Percentiles rank a stretch among this genome's conserved stretches.
phyloP scores from a whole-genome alignment of 2,329 filamentous ascomycete genomes.

The Colletotrichum sp. region DNA sequence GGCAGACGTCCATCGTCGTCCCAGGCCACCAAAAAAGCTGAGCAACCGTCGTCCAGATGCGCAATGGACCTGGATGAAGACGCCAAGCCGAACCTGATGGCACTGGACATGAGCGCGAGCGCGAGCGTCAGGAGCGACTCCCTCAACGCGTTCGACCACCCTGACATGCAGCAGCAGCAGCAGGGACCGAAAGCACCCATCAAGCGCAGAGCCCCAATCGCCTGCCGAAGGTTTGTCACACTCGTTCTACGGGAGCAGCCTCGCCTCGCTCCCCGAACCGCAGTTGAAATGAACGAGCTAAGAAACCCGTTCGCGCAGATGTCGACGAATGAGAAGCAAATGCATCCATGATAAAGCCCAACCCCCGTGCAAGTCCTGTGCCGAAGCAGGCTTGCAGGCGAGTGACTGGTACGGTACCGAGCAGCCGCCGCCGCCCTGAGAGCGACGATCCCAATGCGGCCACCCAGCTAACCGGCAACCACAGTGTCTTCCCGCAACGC shows the following conservation, averaged over 20 bases:
- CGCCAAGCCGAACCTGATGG: constrained; percentile 12
- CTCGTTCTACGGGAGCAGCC: background rate
- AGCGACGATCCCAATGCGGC: background rate
- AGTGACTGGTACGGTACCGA: constrained; percentile 50
- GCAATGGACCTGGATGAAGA: constrained; percentile 21
- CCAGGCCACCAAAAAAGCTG: background rate
- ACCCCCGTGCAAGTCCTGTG: constrained; percentile 57
- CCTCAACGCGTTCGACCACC: background rate
- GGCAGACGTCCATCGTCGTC: background rate
- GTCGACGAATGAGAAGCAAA: constrained; percentile 62
- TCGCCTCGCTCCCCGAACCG: background rate
- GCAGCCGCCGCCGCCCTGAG: background rate
- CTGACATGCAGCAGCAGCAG: background rate
- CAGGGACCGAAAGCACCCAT: constrained; percentile 30
- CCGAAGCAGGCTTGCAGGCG: constrained; percentile 51
- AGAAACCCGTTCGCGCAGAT: constrained; percentile 39
- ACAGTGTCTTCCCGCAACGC: constrained; percentile 56
- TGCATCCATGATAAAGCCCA: constrained; percentile 54
- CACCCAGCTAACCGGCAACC: background rate
- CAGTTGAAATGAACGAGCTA: background rate
- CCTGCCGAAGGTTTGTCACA: constrained; percentile 53
- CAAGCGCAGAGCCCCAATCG: constrained; percentile 57
- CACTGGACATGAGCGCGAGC: constrained; percentile 2
- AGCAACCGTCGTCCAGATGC: background rate
- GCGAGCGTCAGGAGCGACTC: constrained; percentile 10